These are phyloP conservation scores for Lachnellula cervina DNA, from an alignment of 2,329 filamentous ascomycete species.

Conservation along the genomic window DNA sequence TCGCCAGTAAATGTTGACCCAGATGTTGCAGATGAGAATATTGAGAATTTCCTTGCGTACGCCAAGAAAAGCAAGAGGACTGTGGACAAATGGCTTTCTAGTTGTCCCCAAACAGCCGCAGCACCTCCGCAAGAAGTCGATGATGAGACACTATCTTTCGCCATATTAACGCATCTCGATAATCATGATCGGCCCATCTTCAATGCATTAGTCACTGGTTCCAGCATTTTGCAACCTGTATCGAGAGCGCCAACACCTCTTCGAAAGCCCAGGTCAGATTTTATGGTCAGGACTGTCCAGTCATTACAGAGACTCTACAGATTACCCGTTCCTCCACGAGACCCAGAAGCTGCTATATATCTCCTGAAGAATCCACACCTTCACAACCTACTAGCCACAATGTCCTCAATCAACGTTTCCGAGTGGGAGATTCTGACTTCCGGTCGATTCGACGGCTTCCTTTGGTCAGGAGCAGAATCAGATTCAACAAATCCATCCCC, in stretches of 20 bases:
- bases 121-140: conserved; percentile 84
- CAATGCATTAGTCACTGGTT: conserved; percentile 68
- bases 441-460: conserved; percentile 89
- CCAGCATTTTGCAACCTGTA: conserved; percentile 48
- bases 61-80: conserved; percentile 88
- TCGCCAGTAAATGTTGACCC: conserved; percentile 76
- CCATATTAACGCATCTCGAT: conserved; percentile 83
- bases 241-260: conserved; percentile 65
- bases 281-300: conserved; percentile 68
- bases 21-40: conserved; percentile 88
- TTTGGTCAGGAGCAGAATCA: conserved; percentile 82
- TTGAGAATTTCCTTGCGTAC: conserved; percentile 86
- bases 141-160: conserved; percentile 89
- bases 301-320: conserved; percentile 84
- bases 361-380: conserved; percentile 76
- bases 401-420: conserved; percentile 82
- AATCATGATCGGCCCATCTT: conserved; percentile 73
- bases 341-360: conserved; percentile 81
- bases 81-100: conserved; percentile 84
- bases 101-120: conserved; percentile 64
- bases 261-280: conserved; percentile 62
- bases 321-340: conserved; percentile 65
- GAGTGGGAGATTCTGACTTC: conserved; percentile 97
- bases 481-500: conserved; percentile 35
- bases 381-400: conserved; percentile 81